Evolutionary conservation across 2,329 filamentous ascomycete species (phyloP), one percentile per base, ranked within the genome.

Genomic region (Colletotrichum paranaense): DNA sequence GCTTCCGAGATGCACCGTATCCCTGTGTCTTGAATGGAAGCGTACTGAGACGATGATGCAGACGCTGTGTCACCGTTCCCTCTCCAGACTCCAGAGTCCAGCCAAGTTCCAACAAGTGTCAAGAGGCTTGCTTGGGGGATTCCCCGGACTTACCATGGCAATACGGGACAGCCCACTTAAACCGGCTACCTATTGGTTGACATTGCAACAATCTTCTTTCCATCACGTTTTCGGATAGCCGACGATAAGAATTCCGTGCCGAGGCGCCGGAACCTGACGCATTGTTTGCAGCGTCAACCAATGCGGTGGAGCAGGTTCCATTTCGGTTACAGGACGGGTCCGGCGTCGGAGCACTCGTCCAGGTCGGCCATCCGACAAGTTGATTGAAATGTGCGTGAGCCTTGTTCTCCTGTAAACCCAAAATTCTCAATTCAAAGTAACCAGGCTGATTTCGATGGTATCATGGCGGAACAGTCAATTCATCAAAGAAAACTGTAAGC

Each of bases 171-270:
- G 59, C 67, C 67, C 67, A 58, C 46, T 67, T 49, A 24, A 67
- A 24, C 14, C 56, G 46, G 9, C 56, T 60, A 46, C 8, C 16
- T 24, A 67, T 60, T 55, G 62, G 56, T 62, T 26, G n/a, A 24
- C 49, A 7, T 12, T n/a, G n/a, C 9, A 8, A 12, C 42, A 64
- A 6, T 52, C 22, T 5, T 12, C 32, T 26, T 55, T 24, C 46
- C n/a, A n/a, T 22, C 42, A 49, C 56, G 46, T 12, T 62, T 62
- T 49, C 68, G 46, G 32, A 62, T 49, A 67, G 49, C 68, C 64
- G 52, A 72, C 49, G 69, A 72, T 68, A 59, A 68, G 52, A 24
- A 14, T 58, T 32, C 69, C 52, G 63, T 49, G 68, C 55, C 38
- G n/a, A n/a, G 49, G 64, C 22, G 4, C 38, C 5, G 16, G n/a